Conservation (phyloP, 306 rosid species). For the Hippophae tibetana region DNA sequence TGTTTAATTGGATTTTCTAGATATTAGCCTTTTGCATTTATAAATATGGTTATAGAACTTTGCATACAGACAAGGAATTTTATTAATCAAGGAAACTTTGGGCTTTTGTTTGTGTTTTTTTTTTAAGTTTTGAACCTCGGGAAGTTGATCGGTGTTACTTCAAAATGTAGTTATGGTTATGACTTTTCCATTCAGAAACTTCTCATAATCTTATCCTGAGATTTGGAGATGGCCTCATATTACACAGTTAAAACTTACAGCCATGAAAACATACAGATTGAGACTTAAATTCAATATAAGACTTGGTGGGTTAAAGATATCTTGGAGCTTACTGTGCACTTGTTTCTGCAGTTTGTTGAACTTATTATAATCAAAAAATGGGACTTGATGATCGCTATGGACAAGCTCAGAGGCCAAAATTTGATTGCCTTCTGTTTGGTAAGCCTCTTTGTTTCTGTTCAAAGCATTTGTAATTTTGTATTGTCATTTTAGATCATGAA, state of each 20-base stretch:
- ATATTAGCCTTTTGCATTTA: conserved; percentile 8
- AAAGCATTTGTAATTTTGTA: conserved; percentile 11
- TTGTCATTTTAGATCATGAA: background rate
- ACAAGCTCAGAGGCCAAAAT: conserved; percentile 60
- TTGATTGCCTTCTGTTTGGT: conserved; percentile 91
- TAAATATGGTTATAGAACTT: background rate
- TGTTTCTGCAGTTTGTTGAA: conserved; percentile 1
- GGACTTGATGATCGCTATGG: conserved; percentile 49
- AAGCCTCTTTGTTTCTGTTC: conserved; percentile 9
- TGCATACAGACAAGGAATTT: conserved; percentile 2
- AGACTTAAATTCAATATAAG: conserved; percentile 29
- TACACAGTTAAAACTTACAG: conserved; percentile 9
- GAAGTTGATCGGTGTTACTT: conserved; percentile 22
- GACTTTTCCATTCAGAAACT: conserved; percentile 42
- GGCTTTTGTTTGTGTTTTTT: background rate
- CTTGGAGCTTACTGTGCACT: conserved; percentile 23
- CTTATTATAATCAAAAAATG: conserved; percentile 35
- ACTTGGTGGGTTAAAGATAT: conserved; percentile 19
- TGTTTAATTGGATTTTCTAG: conserved; percentile 11
- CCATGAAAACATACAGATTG: conserved; percentile 21
- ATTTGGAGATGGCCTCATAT: conserved; percentile 21
- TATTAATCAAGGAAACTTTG: conserved; percentile 17
- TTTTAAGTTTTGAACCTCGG: conserved; percentile 8
- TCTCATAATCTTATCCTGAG: conserved; percentile 20
- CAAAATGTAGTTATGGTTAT: conserved; percentile 21